These are phyloP conservation scores for Macadamia integrifolia DNA, from an alignment of 164 flowering plant genomes.

Conservation along the genomic window DNA sequence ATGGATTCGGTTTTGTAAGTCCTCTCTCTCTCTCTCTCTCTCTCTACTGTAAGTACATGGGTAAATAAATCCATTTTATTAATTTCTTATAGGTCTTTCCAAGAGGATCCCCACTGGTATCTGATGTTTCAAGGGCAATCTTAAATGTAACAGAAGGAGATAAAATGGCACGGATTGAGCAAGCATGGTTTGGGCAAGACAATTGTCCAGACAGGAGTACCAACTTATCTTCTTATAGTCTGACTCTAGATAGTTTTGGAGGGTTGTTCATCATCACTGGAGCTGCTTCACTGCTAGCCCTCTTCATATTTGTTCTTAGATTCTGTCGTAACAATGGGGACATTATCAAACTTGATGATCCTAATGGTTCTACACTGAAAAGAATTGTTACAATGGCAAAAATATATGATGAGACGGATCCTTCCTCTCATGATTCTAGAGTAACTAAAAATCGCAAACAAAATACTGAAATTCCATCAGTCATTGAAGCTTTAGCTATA, in stretches of 20 bases:
- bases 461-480: too few species aligned
- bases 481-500: too few species aligned
- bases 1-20: conserved; percentile 47
- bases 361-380: background rate
- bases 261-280: conserved; percentile 19
- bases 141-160: background rate
- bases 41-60: background rate
- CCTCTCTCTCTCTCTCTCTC: background rate
- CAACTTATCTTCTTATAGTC: background rate
- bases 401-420: background rate
- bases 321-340: conserved; percentile 5
- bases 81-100: too few species aligned
- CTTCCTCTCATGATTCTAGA: background rate
- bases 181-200: conserved; percentile 11
- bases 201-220: background rate
- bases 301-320: background rate
- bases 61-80: background rate
- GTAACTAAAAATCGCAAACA: too few species aligned
- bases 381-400: background rate
- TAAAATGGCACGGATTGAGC: background rate
- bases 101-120: too few species aligned
- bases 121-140: too few species aligned
- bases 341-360: background rate
- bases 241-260: conserved; percentile 16
- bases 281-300: conserved; percentile 8